Base-by-base conservation (phyloP, 2,329 filamentous ascomycete species). In the Cercospora canescens region DNA sequence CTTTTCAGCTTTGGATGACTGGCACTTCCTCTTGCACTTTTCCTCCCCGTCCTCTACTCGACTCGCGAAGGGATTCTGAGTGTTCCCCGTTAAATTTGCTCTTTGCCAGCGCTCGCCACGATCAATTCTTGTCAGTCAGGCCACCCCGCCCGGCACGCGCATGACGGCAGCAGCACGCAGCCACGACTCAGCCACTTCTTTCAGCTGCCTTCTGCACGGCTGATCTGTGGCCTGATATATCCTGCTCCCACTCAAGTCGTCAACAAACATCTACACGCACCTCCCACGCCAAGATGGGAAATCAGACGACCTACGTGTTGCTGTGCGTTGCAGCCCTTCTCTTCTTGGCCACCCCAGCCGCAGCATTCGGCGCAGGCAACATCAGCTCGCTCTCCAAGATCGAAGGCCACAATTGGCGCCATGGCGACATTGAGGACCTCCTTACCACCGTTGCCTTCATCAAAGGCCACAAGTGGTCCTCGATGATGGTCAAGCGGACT, bases 401-500 rank as follows among this genome's bases (percentile, higher is more conserved):
- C 60, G 79, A 84, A 71, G 82, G 82, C 7, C 76, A 81, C 66
- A 84, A 84, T 72, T 84, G 81, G 81, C 80, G 82, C 57, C 82
- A 84, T 81, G 82, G 82, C 65, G 82, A 84, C 70, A 84, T 84
- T 63, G 82, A 84, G 70, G 82, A 84, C 67, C 80, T 83, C 74
- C 80, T 84, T 58, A 81, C 80, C 54, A 81, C 79, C 6, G 81
- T 83, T 48, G 81, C 82, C 6, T 70, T 69, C 65, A 70, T 70
- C 52, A 68, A 70, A 39, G 69, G 69, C 21, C 67, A 70, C 54
- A 70, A 70, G 63, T 70, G 69, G 81, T 88, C 87, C 82, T 95
- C 94, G 81, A 87, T 96, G 76, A 82, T 82, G 80, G 57, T 79
- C 63, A 77, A 78, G 72, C 74, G 76, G 55, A 69, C 78, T 48